Conservation (phyloP, 1,139 yeast genomes). For the Pichia sp. region DNA sequence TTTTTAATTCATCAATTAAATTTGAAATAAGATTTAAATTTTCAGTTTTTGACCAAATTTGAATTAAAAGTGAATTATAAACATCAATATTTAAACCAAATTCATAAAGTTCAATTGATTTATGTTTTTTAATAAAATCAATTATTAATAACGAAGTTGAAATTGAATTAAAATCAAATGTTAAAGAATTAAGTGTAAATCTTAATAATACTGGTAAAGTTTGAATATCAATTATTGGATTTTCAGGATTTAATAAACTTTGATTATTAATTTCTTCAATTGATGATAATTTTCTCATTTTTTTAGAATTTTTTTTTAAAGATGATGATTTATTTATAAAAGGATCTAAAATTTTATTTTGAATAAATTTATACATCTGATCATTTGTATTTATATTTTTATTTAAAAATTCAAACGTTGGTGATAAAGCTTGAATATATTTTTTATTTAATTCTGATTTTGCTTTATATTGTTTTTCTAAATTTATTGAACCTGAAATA, state of each 20-base stretch:
- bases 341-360: constrained; percentile 17
- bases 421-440: constrained; percentile 18
- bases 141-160: constrained; percentile 24
- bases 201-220: constrained; percentile 27
- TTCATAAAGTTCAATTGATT: constrained; percentile 27
- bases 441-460: constrained; percentile 11
- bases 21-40: constrained; percentile 22
- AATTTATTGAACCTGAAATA: constrained; percentile 14
- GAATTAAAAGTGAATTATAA: constrained; percentile 26
- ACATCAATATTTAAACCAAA: constrained; percentile 28
- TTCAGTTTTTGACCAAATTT: constrained; percentile 26
- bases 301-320: neutral
- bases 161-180: constrained; percentile 25
- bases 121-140: constrained; percentile 24
- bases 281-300: neutral
- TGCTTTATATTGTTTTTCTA: constrained; percentile 16
- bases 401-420: constrained; percentile 23
- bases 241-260: constrained; percentile 15
- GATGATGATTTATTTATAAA: too few species aligned
- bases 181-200: constrained; percentile 25
- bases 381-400: constrained; percentile 16
- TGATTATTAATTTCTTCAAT: constrained; percentile 11
- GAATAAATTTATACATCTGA: constrained; percentile 21
- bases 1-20: constrained; percentile 26
- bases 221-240: constrained; percentile 21